Base-by-base conservation (phyloP, 768 basidiomycete species). In the Tylopilus vinaceipallidus region DNA sequence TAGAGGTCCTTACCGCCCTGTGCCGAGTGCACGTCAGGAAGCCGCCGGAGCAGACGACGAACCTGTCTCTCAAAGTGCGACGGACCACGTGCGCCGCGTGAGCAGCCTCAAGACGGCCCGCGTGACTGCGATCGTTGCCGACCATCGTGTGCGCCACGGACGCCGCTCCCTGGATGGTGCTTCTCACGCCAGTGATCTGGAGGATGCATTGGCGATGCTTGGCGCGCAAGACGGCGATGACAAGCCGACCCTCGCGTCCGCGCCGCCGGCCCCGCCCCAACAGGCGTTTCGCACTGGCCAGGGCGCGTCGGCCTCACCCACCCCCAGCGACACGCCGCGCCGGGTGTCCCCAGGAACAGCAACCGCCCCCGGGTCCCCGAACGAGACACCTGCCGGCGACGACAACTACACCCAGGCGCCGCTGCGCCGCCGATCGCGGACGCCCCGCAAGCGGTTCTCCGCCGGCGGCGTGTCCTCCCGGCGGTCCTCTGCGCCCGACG, bases 401-500 rank as follows among this genome's bases (percentile, higher is more conserved):
- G 61, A 65, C 41, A 49, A 50, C 12, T 61, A 55, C 30, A 61
- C 53, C 0, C 47, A 46, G 39, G 58, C 41, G 10, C 66, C 60
- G 12, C 54, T 52, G 23, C 61, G 53, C 20, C 54, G 30, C 32
- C 29, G 13, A 40, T 49, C 63, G 11, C 47, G 50, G 34, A 33
- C 54, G 14, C 30, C 27, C 10, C 29, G 2, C 20, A 45, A 42
- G 22, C 26, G 7, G 20, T 5, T 8, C 8, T 23, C 27, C 2
- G 17, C 11, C 6, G 16, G 34, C 7, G 27, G 40, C 45, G 0
- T n/a, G n/a, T n/a, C 22, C 11, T 53, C 55, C 24, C 53, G 53
- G 32, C 45, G 49, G 17, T 53, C 50, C 30, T 60, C 52, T 16
- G 52, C 50, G 40, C 45, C 60, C 20, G 64, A 67, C 30, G 42